These are phyloP conservation scores for Phymatotrichopsis omnivora DNA, from an alignment of 2,329 filamentous ascomycete genomes.

Conservation along the genomic window DNA sequence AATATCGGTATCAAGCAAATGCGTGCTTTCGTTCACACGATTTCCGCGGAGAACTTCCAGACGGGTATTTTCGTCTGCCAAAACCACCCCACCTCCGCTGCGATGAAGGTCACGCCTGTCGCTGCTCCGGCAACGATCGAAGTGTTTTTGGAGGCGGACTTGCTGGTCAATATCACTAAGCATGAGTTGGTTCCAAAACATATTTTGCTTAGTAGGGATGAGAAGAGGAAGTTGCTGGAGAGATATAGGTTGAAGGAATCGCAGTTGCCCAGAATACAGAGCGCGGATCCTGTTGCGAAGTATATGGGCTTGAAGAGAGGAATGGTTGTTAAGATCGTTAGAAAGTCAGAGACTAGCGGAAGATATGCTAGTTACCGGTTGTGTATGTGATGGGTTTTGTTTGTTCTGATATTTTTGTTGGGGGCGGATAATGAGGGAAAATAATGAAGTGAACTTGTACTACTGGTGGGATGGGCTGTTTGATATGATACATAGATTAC, in stretches of 20 bases:
- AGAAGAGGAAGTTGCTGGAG: constrained; percentile 76
- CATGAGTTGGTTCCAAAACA: constrained; percentile 95
- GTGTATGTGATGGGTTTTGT: constrained; percentile 24
- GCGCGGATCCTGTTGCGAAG: constrained; percentile 82
- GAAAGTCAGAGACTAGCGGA: constrained; percentile 88
- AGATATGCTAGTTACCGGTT: constrained; percentile 81
- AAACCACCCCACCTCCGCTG: constrained; percentile 71
- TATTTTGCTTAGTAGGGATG: constrained; percentile 76
- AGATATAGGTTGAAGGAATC: constrained; percentile 95
- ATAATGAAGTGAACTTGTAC: too few species aligned
- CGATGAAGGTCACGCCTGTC: constrained; percentile 73
- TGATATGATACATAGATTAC: too few species aligned
- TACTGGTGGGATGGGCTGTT: too few species aligned
- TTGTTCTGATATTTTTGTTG: too few species aligned
- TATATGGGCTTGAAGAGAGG: constrained; percentile 85
- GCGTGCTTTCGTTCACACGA: constrained; percentile 75
- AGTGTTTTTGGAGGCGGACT: constrained; percentile 89
- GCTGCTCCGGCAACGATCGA: constrained; percentile 75
- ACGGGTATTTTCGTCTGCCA: constrained; percentile 85
- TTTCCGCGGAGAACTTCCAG: constrained; percentile 69
- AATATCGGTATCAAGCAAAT: constrained; percentile 85
- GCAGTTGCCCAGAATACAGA: constrained; percentile 83
- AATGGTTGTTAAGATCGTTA: constrained; percentile 96
- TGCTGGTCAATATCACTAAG: constrained; percentile 95
- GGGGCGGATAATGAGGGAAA: too few species aligned